A percentile compares a stretch with the other conserved stretches of the same genome.
These are phyloP conservation scores for Hymenoscyphus repandus DNA, from an alignment of 2,329 filamentous ascomycete species.

Conservation along the genomic window DNA sequence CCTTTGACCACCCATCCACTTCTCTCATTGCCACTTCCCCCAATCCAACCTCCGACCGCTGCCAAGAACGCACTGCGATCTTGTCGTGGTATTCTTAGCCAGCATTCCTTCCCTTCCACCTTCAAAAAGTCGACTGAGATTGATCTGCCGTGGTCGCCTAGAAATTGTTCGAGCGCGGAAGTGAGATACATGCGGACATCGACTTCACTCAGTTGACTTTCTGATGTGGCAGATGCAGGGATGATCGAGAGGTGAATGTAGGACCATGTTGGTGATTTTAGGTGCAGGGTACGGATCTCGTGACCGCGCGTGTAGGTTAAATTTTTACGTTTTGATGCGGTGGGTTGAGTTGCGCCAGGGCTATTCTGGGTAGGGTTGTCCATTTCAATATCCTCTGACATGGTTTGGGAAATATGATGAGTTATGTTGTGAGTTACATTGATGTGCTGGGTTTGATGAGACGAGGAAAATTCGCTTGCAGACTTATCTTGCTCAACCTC, in stretches of 20 bases:
- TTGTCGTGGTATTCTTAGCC: slow-evolving; percentile 58
- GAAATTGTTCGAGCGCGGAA: slow-evolving; percentile 59
- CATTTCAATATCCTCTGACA: neutral
- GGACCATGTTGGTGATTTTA: slow-evolving; percentile 47
- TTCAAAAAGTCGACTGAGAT: slow-evolving; percentile 68
- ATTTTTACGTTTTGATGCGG: slow-evolving; percentile 9
- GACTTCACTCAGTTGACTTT: slow-evolving; percentile 49
- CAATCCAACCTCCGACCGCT: slow-evolving; percentile 61
- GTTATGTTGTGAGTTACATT: neutral
- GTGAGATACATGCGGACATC: slow-evolving; percentile 59
- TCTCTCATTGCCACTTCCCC: slow-evolving; percentile 28
- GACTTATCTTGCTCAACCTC: too few relatives aligned
- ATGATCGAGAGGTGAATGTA: slow-evolving; percentile 50
- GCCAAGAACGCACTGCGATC: slow-evolving; percentile 58
- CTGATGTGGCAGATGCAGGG: slow-evolving; percentile 21
- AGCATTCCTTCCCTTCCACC: slow-evolving; percentile 49
- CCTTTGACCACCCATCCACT: slow-evolving; percentile 46
- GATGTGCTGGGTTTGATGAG: too few relatives aligned
- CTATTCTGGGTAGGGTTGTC: neutral
- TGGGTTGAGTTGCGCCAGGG: neutral
- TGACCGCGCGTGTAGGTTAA: slow-evolving; percentile 26
- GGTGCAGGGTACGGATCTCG: slow-evolving; percentile 46
- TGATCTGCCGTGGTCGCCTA: slow-evolving; percentile 62
- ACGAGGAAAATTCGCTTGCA: too few relatives aligned
- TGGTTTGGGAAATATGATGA: neutral